Conservation (phyloP, 1,139 yeast species). For the Protomyces lactucae-debilis region DNA sequence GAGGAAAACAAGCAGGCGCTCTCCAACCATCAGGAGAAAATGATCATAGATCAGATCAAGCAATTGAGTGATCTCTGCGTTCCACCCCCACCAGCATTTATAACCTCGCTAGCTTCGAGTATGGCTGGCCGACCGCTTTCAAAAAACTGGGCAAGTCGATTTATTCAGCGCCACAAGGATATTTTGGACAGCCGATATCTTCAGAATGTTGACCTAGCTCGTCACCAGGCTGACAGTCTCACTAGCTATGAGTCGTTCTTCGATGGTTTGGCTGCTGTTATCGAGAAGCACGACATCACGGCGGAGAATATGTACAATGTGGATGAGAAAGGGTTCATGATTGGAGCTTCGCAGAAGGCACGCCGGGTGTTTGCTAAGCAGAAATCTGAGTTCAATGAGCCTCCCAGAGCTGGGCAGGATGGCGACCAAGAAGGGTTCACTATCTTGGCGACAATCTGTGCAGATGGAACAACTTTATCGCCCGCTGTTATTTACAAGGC, state of each 20-base stretch:
- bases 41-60: neutral
- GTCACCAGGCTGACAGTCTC: neutral
- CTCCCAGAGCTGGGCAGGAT: neutral
- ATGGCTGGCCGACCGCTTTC: neutral
- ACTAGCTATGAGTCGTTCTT: neutral
- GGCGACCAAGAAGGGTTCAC: neutral
- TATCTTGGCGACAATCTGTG: neutral
- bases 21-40: neutral
- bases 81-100: neutral
- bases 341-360: neutral
- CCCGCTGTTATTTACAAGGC: neutral
- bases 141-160: neutral
- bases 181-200: neutral
- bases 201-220: neutral
- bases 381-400: neutral
- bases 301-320: neutral
- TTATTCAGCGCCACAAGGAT: neutral
- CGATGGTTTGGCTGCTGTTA: neutral
- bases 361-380: neutral
- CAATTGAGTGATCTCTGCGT: neutral
- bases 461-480: neutral
- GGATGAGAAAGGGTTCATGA: neutral
- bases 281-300: neutral
- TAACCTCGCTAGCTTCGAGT: neutral
- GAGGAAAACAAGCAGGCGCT: neutral